Conservation (phyloP, 2,329 filamentous ascomycete genomes). For the Fonsecaea multimorphosa region DNA sequence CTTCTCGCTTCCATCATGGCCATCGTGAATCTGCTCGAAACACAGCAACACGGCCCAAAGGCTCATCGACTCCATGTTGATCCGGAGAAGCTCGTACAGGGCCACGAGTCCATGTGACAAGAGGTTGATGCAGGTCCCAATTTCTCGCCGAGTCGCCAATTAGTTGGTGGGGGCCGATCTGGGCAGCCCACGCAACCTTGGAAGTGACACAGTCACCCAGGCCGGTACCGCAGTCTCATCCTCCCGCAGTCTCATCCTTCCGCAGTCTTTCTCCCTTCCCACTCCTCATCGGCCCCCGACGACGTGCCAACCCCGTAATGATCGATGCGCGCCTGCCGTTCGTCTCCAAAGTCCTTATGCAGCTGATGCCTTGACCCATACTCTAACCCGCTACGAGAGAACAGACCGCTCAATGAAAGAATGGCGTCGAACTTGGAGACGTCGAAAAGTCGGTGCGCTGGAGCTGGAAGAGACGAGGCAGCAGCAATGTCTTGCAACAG, state of each 20-base stretch:
- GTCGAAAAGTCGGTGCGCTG: not conserved
- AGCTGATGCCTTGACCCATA: not conserved
- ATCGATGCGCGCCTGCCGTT: not conserved
- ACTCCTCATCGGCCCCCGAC: not conserved
- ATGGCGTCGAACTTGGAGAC: not conserved
- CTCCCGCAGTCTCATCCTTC: too few species aligned
- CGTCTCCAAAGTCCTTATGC: not conserved
- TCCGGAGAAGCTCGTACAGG: not conserved
- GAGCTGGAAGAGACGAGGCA: not conserved
- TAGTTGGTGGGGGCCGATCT: not conserved
- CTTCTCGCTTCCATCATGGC: not conserved
- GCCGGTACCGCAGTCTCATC: not conserved
- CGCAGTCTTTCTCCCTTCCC: not conserved
- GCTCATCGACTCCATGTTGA: not conserved
- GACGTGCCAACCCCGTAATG: not conserved
- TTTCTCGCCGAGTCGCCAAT: not conserved
- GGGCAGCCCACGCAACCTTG: too few species aligned
- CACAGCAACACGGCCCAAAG: not conserved
- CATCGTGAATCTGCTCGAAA: not conserved
- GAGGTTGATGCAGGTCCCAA: not conserved
- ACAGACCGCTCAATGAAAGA: not conserved
- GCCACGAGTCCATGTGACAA: not conserved
- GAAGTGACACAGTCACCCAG: too few species aligned
- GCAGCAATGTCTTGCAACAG: not conserved
- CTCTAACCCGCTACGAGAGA: not conserved